Evolutionary conservation across 495 filamentous ascomycete species (phyloP).

Genomic region (Friedmanniomyces endolithicus): DNA sequence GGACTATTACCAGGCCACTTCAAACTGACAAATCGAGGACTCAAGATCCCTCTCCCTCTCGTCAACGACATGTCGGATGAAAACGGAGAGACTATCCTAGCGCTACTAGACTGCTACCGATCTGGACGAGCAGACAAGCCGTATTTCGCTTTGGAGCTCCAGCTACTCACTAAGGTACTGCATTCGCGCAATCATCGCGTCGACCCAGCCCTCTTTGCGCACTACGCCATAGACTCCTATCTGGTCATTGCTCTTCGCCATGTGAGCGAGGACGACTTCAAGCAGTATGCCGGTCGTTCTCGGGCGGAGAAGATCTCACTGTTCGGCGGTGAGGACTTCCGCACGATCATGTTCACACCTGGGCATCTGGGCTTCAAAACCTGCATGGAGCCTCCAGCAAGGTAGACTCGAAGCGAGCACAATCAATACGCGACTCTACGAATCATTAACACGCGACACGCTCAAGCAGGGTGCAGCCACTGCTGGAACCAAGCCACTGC

Average conservation of each 20-base stretch:
- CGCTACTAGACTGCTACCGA: background rate
- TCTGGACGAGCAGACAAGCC: background rate
- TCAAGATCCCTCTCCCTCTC: background rate
- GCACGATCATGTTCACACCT: background rate
- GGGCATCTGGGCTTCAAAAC: background rate
- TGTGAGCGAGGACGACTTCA: background rate
- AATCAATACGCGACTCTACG: background rate
- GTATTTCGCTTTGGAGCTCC: conserved; percentile 1
- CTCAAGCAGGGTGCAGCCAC: background rate
- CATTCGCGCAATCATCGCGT: background rate
- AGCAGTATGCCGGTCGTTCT: background rate
- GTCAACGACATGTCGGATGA: background rate
- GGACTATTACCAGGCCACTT: conserved; percentile 21
- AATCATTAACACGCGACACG: conserved; percentile 3
- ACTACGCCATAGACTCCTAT: background rate
- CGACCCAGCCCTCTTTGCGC: background rate
- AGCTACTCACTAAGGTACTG: background rate
- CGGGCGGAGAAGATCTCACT: background rate
- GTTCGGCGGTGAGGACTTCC: background rate
- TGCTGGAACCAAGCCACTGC: conserved; percentile 1
- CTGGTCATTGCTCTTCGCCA: background rate
- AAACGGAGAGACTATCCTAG: background rate
- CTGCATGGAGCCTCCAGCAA: background rate
- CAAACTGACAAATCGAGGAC: background rate
- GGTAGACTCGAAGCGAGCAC: background rate